Percentiles rank a stretch among this genome's conserved stretches.
These are phyloP conservation scores for Roridomyces roridus DNA, from an alignment of 768 basidiomycete genomes.

Conservation along the genomic window DNA sequence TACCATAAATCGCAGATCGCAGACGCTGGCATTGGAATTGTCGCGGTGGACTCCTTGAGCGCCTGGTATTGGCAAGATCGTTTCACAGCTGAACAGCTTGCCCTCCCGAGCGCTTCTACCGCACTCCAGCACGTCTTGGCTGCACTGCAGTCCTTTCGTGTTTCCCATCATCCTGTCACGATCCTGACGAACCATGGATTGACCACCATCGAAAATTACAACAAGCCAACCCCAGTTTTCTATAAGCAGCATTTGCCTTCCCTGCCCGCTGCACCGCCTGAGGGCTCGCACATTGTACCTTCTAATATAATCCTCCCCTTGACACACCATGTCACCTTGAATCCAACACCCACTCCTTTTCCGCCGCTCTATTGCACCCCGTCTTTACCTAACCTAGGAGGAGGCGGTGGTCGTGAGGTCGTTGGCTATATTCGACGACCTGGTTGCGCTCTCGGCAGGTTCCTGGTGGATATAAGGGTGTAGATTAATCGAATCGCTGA, in stretches of 20 bases:
- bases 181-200: constrained; percentile 72
- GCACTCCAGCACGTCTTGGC: constrained; percentile 53
- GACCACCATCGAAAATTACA: constrained; percentile 30
- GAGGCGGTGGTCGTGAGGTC: constrained; percentile 28
- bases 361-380: constrained; percentile 13
- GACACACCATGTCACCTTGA: constrained; percentile 31
- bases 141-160: constrained; percentile 55
- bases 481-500: background rate
- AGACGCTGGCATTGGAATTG: constrained; percentile 62
- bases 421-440: constrained; percentile 36
- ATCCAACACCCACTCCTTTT: constrained; percentile 2
- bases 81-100: constrained; percentile 60
- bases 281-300: background rate
- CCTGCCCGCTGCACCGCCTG: constrained; percentile 6
- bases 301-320: constrained; percentile 16
- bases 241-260: constrained; percentile 62
- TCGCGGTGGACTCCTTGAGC: constrained; percentile 80
- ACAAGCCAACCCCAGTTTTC: constrained; percentile 32
- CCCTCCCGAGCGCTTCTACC: constrained; percentile 23
- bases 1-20: constrained; percentile 58
- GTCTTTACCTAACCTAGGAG: constrained; percentile 19
- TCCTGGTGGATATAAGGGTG: constrained; percentile 18
- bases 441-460: constrained; percentile 21
- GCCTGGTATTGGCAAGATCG: constrained; percentile 83
- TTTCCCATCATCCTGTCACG: constrained; percentile 54